Conservation (phyloP, 805 yeast genomes). For the Pichia exigua region DNA sequence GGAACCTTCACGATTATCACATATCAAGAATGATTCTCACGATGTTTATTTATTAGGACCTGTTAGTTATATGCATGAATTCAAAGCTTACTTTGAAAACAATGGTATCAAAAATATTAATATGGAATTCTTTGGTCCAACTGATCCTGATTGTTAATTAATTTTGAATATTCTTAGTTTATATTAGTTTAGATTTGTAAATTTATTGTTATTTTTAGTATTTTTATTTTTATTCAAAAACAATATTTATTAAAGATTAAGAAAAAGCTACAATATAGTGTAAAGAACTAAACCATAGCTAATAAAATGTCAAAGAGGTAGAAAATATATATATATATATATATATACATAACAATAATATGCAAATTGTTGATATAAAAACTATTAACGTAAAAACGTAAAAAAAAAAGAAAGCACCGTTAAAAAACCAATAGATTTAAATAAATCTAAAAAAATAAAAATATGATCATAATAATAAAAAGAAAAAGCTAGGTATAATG, state of each 20-base stretch:
- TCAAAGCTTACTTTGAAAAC: slow-evolving; percentile 19
- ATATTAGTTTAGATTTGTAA: neutral
- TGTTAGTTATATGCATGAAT: slow-evolving; percentile 25
- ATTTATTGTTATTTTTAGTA: neutral
- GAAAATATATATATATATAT: too few species aligned
- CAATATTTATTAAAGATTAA: too few species aligned
- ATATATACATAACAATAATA: too few species aligned
- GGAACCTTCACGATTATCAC: slow-evolving; percentile 18
- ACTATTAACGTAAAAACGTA: neutral
- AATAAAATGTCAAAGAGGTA: too few species aligned
- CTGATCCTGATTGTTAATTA: slow-evolving; percentile 9
- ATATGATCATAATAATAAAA: neutral
- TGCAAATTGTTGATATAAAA: neutral
- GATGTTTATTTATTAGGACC: slow-evolving; percentile 33
- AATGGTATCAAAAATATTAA: slow-evolving; percentile 17
- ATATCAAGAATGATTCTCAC: slow-evolving; percentile 11
- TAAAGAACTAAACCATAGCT: too few species aligned
- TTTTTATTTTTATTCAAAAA: too few species aligned
- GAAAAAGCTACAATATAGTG: too few species aligned
- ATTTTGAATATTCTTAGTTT: neutral
- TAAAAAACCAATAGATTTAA: neutral
- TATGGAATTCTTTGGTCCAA: slow-evolving; percentile 31
- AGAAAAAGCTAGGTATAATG: neutral
- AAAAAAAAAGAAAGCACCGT: neutral
- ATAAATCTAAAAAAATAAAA: neutral